Evolutionary conservation across 1,284 basidiomycete genomes (phyloP).

Genomic region (Spongispora temasekensis): DNA sequence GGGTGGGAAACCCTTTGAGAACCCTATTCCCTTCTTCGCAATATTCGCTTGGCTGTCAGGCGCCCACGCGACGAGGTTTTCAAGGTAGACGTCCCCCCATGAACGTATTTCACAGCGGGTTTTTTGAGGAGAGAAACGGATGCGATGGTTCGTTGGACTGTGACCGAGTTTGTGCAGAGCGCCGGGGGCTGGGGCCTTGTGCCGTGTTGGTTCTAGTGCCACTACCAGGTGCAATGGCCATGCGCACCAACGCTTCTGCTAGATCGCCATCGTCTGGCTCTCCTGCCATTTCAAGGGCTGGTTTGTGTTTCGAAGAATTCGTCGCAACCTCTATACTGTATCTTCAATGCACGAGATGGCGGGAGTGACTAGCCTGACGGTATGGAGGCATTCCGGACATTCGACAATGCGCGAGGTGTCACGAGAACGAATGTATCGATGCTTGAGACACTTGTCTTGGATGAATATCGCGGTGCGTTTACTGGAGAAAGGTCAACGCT

Average conservation of each 20-base stretch:
- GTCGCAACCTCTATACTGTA: not conserved
- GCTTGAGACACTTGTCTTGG: slow-evolving; percentile 70
- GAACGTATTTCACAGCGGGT: slow-evolving; percentile 71
- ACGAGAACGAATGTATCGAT: slow-evolving; percentile 77
- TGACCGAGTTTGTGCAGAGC: slow-evolving; percentile 31
- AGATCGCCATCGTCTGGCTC: slow-evolving; percentile 47
- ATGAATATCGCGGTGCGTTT: slow-evolving; percentile 41
- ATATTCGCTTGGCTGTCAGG: slow-evolving; percentile 69
- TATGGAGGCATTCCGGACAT: slow-evolving; percentile 85
- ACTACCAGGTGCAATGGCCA: slow-evolving; percentile 54
- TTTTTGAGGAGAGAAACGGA: slow-evolving; percentile 57
- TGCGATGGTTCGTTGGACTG: slow-evolving; percentile 54
- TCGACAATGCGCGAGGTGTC: slow-evolving; percentile 80
- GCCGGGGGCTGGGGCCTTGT: no score
- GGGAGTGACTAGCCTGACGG: slow-evolving; percentile 78
- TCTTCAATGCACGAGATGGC: slow-evolving; percentile 72
- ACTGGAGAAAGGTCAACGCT: not conserved
- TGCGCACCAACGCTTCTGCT: slow-evolving; percentile 51
- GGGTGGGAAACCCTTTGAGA: slow-evolving; percentile 71
- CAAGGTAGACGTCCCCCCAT: slow-evolving; percentile 71
- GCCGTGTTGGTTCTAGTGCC: no score
- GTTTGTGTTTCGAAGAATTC: not conserved
- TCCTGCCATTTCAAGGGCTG: slow-evolving; percentile 15
- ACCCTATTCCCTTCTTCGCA: slow-evolving; percentile 68
- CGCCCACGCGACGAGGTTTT: slow-evolving; percentile 62